These are phyloP conservation scores for Fraxinus paxiana DNA, from an alignment of 305 asterid species.

Conservation along the genomic window DNA sequence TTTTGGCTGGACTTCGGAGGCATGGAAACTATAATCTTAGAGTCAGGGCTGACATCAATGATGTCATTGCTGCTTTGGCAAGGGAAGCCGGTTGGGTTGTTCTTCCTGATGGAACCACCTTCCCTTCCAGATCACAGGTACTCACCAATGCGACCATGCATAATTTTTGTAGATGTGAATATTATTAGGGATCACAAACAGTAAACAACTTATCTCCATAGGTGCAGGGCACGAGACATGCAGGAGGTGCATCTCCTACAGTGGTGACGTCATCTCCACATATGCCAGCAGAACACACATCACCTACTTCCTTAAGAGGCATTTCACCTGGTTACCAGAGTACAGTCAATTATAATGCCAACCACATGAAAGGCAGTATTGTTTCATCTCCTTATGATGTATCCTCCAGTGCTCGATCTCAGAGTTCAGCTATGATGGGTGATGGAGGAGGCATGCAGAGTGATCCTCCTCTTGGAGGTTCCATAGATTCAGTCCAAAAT, in stretches of 20 bases:
- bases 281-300: conserved; percentile 54
- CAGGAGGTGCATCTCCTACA: conserved; percentile 41
- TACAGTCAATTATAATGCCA: conserved; percentile 47
- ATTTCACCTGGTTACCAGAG: conserved; percentile 56
- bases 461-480: conserved; percentile 78
- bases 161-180: background rate
- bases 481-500: conserved; percentile 56
- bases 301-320: conserved; percentile 60
- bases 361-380: conserved; percentile 55
- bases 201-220: conserved; percentile 22
- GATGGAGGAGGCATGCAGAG: conserved; percentile 63
- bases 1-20: conserved; percentile 94
- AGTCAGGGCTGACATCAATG: conserved; percentile 97
- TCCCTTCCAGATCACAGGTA: conserved; percentile 85
- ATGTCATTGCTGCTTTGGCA: conserved; percentile 95
- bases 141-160: background rate
- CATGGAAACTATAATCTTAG: conserved; percentile 97
- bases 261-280: conserved; percentile 50
- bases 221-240: conserved; percentile 52
- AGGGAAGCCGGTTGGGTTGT: conserved; percentile 99
- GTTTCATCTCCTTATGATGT: conserved; percentile 78
- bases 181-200: conserved; percentile 2
- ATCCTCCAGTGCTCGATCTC: conserved; percentile 60
- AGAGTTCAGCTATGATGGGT: conserved; percentile 61
- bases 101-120: conserved; percentile 98